Base-by-base conservation (phyloP, 176 grass and related monocot species). In the Pharus latifolius region DNA sequence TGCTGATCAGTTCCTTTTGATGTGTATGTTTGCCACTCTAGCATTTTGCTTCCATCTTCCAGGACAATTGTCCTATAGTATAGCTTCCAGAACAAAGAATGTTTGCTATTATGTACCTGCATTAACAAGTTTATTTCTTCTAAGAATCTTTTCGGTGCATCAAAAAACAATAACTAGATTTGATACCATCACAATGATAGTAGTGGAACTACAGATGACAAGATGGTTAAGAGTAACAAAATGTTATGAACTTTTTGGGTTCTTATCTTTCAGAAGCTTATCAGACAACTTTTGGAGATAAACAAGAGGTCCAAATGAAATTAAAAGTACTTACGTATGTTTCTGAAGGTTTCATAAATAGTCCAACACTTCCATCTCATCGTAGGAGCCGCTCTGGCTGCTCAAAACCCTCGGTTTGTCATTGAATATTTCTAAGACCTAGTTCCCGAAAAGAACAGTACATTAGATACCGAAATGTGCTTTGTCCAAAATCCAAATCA, bases 341-440 rank as follows among this genome's bases (percentile, higher is more conserved):
- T 70, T 48, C 19, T 51, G 3, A 7, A 49, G 25, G 38, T 62
- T 82, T 85, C 44, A 98, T 70, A 93, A 57, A 54, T 83, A 86
- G 72, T 88, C 84, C 53, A 88, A 29, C 40, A 88, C 78, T 75
- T 88, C 78, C 57, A 99, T 73, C 41, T 88, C 90, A 60, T 83
- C 75, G 7, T 72, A 78, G 12, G 63, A 79, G 63, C 86, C 79
- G 16, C 18, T 83, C 31, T 33, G 32, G 42, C 80, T 78, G 78
- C 81, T 93, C 49, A 99, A 78, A 70, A 91, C 67, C 58, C 87
- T 81, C 72, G 87, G 87, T 79, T 67, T 91, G 52, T 84, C 84
- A 63, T 88, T 85, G 55, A 94, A 72, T 63, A 99, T 94, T 87
- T 99, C 90, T 79, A 99, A 78, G 28, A 99, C 90, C 95, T 99